phyloP scores from a whole-genome alignment of 768 basidiomycete genomes.

The Kwoniella bestiolae region DNA sequence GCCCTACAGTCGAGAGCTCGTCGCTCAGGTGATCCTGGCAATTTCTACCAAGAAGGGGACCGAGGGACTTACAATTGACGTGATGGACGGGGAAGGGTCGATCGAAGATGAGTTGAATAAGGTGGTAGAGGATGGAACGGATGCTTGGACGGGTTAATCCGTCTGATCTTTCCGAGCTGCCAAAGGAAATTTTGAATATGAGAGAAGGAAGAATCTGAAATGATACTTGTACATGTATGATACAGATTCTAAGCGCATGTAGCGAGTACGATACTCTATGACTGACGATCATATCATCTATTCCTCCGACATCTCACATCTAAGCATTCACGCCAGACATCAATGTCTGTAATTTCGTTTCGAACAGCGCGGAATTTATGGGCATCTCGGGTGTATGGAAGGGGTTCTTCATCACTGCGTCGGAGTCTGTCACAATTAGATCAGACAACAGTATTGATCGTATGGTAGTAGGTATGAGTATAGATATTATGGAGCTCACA shows the following conservation, averaged over 20 bases:
- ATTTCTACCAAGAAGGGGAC: conserved; percentile 64
- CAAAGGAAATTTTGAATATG: too few relatives aligned
- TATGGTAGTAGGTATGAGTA: background rate
- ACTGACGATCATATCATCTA: too few relatives aligned
- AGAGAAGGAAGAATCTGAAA: background rate
- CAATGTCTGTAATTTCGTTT: conserved; percentile 59
- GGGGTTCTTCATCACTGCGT: conserved; percentile 98
- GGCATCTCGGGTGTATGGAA: conserved; percentile 99
- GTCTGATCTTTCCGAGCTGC: background rate
- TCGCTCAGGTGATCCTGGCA: conserved; percentile 62
- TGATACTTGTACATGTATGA: background rate
- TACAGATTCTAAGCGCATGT: background rate
- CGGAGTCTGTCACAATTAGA: conserved; percentile 64
- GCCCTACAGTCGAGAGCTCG: conserved; percentile 62
- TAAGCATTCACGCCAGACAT: conserved; percentile 45
- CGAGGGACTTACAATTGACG: conserved; percentile 66
- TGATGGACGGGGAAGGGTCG: conserved; percentile 64
- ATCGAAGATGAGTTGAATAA: conserved; percentile 63
- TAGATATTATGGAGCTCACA: conserved; percentile 58
- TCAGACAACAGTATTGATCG: too few relatives aligned
- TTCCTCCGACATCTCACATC: background rate
- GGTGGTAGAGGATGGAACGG: conserved; percentile 60
- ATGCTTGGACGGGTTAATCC: conserved; percentile 43
- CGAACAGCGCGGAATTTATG: conserved; percentile 87
- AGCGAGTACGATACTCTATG: background rate